A percentile compares a stretch with the other conserved stretches of the same genome.
Evolutionary conservation across 179 eudicot genomes (phyloP).

Genomic region (Camellia oleifera): DNA sequence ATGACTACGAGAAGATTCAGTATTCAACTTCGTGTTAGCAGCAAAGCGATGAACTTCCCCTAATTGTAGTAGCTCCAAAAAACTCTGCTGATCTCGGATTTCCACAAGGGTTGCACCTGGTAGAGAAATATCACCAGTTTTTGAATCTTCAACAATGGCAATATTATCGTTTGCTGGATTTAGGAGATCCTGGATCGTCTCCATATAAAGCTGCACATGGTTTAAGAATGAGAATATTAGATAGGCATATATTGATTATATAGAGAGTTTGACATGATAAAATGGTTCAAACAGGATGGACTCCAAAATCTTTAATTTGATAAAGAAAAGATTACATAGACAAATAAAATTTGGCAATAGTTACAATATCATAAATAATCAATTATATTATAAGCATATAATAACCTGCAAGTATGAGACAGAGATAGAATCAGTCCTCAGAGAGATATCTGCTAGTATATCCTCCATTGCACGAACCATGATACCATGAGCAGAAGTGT

Average conservation of each 20-base stretch:
- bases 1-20: conserved; percentile 99
- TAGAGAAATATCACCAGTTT: conserved; percentile 93
- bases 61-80: conserved; percentile 74
- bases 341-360: neutral
- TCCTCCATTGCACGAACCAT: conserved; percentile 99
- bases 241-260: neutral
- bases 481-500: conserved; percentile 87
- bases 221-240: conserved; percentile 9
- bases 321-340: neutral
- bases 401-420: conserved; percentile 93
- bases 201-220: conserved; percentile 85
- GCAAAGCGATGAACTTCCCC: conserved; percentile 98
- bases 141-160: conserved; percentile 89
- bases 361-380: neutral
- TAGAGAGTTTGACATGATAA: conserved; percentile 2
- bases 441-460: conserved; percentile 67
- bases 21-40: conserved; percentile 93
- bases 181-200: conserved; percentile 95
- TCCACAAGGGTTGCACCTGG: conserved; percentile 94
- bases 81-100: conserved; percentile 69
- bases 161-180: conserved; percentile 94
- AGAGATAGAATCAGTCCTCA: conserved; percentile 69
- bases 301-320: neutral
- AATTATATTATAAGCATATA: conserved; percentile 14
- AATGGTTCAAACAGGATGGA: neutral